Evolutionary conservation across 331 rosid species (phyloP), one percentile per base, ranked within the genome.

Genomic region (Pyrus hybrid): DNA sequence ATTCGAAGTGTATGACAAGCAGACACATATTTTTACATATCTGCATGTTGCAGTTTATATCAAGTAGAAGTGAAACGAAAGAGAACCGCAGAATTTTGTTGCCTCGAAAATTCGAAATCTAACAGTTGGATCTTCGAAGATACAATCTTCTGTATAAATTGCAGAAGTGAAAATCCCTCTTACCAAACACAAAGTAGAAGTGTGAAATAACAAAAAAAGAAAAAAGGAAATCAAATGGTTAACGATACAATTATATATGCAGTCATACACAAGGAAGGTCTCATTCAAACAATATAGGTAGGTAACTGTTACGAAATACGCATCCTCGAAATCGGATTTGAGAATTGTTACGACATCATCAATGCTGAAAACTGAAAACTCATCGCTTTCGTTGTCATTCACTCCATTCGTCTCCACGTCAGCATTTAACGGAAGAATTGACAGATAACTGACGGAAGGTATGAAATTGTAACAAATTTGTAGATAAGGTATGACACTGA

Each of bases 111-210:
- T n/a, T n/a, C n/a, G n/a, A n/a, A n/a, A n/a, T 67, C 81, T 81
- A 68, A 91, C 90, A 17, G 97, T 93, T 79, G 98, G 97, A 81
- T 93, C 98, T 85, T 93, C 95, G 45, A 93, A 93, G 67, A 87
- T 54, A 67, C 96, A 93, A 33, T 90, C 85, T 49, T 88, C 84
- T 20, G 91, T 84, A 70, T 93, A 91, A 33, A 91, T 88, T 68
- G 84, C 79, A 71, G 89, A 85, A 71, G 93, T 88, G 77, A 91
- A 93, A 82, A 81, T 80, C 73, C 96, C 98, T 90, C 65, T 51
- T 83, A 66, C 32, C 13, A 21, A 11, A 61, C 6, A 25, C 7
- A 35, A 16, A 53, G 6, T 28, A 53, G 7, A n/a, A 37, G 43
- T 37, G 43, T 37, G 13, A 37, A 37, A 37, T 37, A 37, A 37